These are phyloP conservation scores for Sorghum bicolor DNA, from an alignment of 176 grass and related monocot species.

Conservation along the genomic window DNA sequence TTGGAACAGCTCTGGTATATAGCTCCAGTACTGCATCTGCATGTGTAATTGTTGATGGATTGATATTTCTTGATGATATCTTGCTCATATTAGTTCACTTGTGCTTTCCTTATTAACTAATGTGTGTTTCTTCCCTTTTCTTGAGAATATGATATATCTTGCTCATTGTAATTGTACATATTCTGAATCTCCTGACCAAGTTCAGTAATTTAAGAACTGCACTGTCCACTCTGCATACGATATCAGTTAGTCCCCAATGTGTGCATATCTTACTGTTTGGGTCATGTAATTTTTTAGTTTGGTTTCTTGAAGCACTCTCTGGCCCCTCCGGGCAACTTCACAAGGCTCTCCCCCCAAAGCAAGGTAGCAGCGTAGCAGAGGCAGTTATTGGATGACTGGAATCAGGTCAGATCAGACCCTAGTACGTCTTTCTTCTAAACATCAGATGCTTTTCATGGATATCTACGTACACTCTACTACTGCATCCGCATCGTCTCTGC, in stretches of 20 bases:
- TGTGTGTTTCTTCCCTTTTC: background rate
- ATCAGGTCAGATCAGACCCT: slow-evolving; percentile 41
- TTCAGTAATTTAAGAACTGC: slow-evolving; percentile 19
- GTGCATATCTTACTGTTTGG: background rate
- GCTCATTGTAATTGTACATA: slow-evolving; percentile 10
- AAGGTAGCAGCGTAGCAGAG: slow-evolving; percentile 11
- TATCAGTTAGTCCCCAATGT: background rate
- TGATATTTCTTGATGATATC: slow-evolving; percentile 31
- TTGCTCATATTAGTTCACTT: slow-evolving; percentile 31
- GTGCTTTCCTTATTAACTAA: slow-evolving; percentile 23
- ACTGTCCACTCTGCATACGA: background rate
- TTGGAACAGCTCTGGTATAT: slow-evolving; percentile 44
- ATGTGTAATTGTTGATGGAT: slow-evolving; percentile 33
- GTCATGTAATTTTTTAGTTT: background rate
- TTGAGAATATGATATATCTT: slow-evolving; percentile 9
- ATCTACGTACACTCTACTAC: background rate
- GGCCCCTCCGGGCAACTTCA: background rate
- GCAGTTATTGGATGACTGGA: slow-evolving; percentile 19
- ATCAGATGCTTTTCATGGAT: slow-evolving; percentile 25
- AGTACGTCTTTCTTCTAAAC: slow-evolving; percentile 16
- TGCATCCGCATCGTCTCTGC: slow-evolving; percentile 22
- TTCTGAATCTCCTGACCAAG: slow-evolving; percentile 16
- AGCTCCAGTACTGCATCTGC: slow-evolving; percentile 39
- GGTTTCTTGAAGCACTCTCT: slow-evolving; percentile 25
- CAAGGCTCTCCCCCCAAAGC: slow-evolving; percentile 35